phyloP scores from a whole-genome alignment of 805 yeast species.

The Kazachstania psychrophila region DNA sequence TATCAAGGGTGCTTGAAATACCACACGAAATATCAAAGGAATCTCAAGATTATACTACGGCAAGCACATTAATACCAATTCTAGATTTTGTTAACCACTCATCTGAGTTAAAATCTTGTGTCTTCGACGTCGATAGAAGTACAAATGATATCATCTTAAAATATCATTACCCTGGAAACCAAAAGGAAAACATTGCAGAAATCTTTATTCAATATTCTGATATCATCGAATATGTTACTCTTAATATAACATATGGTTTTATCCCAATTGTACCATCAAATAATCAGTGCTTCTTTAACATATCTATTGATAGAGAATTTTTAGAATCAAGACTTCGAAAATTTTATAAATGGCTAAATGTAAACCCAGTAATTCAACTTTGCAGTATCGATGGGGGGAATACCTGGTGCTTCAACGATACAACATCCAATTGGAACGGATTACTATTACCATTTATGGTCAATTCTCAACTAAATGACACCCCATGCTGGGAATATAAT shows the following conservation, averaged over 20 bases:
- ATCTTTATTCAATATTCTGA: conserved; percentile 38
- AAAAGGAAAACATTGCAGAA: conserved; percentile 20
- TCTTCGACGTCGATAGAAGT: conserved; percentile 48
- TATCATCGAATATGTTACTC: conserved; percentile 35
- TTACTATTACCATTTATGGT: conserved; percentile 15
- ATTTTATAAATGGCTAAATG: conserved; percentile 31
- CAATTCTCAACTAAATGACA: not conserved
- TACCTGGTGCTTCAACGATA: conserved; percentile 14
- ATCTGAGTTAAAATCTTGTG: conserved; percentile 34
- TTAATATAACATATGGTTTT: conserved; percentile 40
- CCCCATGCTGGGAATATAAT: conserved; percentile 10
- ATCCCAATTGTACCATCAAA: conserved; percentile 28
- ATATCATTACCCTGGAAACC: conserved; percentile 12
- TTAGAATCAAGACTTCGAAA: conserved; percentile 13
- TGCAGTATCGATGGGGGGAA: conserved; percentile 14
- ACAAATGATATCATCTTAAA: conserved; percentile 38
- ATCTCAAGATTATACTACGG: conserved; percentile 36
- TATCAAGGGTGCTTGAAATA: conserved; percentile 56
- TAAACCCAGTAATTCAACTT: conserved; percentile 36
- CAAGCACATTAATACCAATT: conserved; percentile 53
- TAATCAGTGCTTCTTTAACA: conserved; percentile 8
- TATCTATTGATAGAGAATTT: conserved; percentile 16
- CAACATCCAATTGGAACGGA: conserved; percentile 7
- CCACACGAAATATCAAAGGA: conserved; percentile 35
- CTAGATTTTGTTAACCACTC: conserved; percentile 62